phyloP scores from a whole-genome alignment of 1,139 yeast genomes.

The Taphrina populina region DNA sequence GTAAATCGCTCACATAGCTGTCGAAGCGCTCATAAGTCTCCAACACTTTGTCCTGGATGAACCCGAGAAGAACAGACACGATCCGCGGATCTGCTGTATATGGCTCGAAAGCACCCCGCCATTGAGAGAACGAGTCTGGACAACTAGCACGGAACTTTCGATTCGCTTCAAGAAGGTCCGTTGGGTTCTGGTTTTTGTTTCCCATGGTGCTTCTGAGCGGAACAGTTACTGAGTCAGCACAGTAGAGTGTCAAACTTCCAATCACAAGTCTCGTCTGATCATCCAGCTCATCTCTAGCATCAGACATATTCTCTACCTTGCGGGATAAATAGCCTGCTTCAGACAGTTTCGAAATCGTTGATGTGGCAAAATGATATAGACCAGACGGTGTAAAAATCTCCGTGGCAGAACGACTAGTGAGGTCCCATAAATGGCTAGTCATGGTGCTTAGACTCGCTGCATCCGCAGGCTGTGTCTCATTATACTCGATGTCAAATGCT shows the following conservation, averaged over 20 bases:
- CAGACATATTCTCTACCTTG: slow-evolving; percentile 27
- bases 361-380: slow-evolving; percentile 19
- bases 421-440: slow-evolving; percentile 27
- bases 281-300: slow-evolving; percentile 27
- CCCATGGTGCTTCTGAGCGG: slow-evolving; percentile 29
- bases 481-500: slow-evolving; percentile 76
- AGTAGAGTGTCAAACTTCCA: slow-evolving; percentile 5
- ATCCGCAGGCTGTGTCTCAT: slow-evolving; percentile 58
- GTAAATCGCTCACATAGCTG: slow-evolving; percentile 2
- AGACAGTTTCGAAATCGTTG: slow-evolving; percentile 14
- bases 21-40: slow-evolving; percentile 31
- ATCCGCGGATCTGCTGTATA: slow-evolving; percentile 14
- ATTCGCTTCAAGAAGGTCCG: slow-evolving; percentile 16
- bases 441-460: slow-evolving; percentile 78
- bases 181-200: slow-evolving; percentile 15
- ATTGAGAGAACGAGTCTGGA: slow-evolving; percentile 21
- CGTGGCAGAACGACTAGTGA: slow-evolving; percentile 15
- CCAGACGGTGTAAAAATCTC: slow-evolving; percentile 18
- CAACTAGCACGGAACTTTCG: slow-evolving; percentile 27
- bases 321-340: slow-evolving; percentile 23
- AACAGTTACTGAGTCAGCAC: slow-evolving; percentile 24
- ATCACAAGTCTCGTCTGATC: slow-evolving; percentile 27
- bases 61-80: slow-evolving; percentile 16
- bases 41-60: slow-evolving; percentile 25
- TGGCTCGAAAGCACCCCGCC: slow-evolving; percentile 6